Evolutionary conservation across 139 green algal species (phyloP).

Genomic region (Chlamydomonas eustigma): DNA sequence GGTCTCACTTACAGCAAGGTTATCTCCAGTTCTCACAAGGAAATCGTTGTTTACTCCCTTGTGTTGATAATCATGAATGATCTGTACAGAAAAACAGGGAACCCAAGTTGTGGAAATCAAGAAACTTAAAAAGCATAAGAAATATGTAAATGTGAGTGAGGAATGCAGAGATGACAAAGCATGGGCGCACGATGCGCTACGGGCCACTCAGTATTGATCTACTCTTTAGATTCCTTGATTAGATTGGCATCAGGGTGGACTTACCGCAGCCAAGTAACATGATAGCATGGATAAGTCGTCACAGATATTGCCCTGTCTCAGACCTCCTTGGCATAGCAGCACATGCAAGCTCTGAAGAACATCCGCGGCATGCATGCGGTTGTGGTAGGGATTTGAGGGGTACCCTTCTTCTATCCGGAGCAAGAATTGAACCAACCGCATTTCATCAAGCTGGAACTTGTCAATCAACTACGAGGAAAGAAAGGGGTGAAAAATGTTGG

Average conservation of each 20-base stretch:
- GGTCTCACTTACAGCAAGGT: conserved; percentile 24
- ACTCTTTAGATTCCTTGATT: too few relatives aligned
- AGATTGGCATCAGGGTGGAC: too few relatives aligned
- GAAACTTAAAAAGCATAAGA: too few relatives aligned
- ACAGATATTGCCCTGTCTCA: conserved; percentile 29
- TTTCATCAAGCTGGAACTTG: conserved; percentile 46
- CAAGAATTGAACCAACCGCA: conserved; percentile 46
- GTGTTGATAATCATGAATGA: conserved; percentile 67
- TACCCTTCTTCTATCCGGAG: conserved; percentile 50
- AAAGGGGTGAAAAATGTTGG: not conserved
- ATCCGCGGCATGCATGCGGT: conserved; percentile 38
- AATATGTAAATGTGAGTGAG: too few relatives aligned
- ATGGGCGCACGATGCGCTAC: too few relatives aligned
- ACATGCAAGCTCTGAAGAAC: conserved; percentile 52
- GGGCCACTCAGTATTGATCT: too few relatives aligned
- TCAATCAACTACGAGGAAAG: not conserved
- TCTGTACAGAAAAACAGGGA: conserved; percentile 28
- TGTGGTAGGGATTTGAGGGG: conserved; percentile 27
- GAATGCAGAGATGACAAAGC: too few relatives aligned
- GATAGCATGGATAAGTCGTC: conserved; percentile 42
- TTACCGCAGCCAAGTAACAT: conserved; percentile 44
- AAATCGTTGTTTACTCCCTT: conserved; percentile 67
- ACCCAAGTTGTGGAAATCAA: too few relatives aligned
- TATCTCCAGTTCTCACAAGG: conserved; percentile 45
- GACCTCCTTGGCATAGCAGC: conserved; percentile 44